These are phyloP conservation scores for Microascus cirrosus DNA, from an alignment of 2,329 filamentous ascomycete genomes.

Conservation along the genomic window DNA sequence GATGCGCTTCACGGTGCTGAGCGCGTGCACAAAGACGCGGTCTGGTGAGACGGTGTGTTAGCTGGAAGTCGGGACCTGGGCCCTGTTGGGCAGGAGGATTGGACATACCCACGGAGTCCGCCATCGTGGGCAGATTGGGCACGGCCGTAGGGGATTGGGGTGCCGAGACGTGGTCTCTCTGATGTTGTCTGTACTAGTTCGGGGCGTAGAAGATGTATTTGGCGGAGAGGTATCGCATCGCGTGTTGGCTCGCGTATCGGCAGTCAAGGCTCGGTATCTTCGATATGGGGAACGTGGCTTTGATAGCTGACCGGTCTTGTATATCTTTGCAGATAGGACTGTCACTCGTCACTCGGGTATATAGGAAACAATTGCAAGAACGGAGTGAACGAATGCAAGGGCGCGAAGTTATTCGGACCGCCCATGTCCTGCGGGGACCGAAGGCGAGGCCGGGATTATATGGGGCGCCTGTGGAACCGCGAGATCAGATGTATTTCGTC, in stretches of 20 bases:
- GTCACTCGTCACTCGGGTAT: background rate
- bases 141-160: background rate
- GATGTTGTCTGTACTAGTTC: background rate
- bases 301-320: background rate
- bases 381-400: background rate
- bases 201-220: background rate
- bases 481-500: conserved; percentile 1
- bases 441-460: background rate
- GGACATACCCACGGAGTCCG: conserved; percentile 25
- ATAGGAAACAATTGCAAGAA: background rate
- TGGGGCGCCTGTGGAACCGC: background rate
- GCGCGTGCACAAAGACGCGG: conserved; percentile 95
- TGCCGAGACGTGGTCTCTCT: background rate
- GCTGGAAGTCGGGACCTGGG: background rate
- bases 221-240: background rate
- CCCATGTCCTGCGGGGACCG: background rate
- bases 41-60: conserved; percentile 40
- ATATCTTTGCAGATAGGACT: background rate
- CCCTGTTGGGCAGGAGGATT: conserved; percentile 2
- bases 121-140: conserved; percentile 16
- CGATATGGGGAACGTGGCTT: background rate
- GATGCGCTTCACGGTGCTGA: conserved; percentile 98
- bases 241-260: background rate
- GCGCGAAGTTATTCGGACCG: background rate
- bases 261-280: background rate